Evolutionary conservation across 169 alveolate species (phyloP).

Genomic region (Miamiensis avidus): DNA sequence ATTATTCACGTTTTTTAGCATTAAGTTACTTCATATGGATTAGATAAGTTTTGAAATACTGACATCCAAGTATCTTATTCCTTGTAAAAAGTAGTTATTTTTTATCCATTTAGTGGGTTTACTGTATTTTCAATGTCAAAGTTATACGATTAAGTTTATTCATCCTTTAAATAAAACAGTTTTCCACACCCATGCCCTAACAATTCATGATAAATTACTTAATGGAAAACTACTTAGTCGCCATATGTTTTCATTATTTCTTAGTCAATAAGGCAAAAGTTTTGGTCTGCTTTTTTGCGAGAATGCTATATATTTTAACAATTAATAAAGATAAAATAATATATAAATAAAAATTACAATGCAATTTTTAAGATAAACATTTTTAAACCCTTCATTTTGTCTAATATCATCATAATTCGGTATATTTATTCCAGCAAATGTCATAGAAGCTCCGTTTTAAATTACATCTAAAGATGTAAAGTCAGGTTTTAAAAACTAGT

Average conservation of each 20-base stretch:
- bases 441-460: constrained; percentile 62
- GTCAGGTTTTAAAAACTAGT: constrained; percentile 66
- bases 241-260: constrained; percentile 42
- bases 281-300: constrained; percentile 12
- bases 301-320: no score
- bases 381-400: constrained; percentile 76
- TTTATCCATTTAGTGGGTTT: constrained; percentile 21
- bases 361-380: constrained; percentile 63
- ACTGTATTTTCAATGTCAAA: constrained; percentile 7
- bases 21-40: constrained; percentile 80
- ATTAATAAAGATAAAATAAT: no score
- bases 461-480: constrained; percentile 68
- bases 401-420: constrained; percentile 81
- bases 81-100: constrained; percentile 13
- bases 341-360: constrained; percentile 45
- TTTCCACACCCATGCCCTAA: constrained; percentile 85
- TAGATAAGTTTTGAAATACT: constrained; percentile 30
- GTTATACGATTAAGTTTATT: not conserved
- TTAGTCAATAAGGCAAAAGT: constrained; percentile 54
- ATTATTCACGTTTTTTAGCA: no score
- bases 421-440: constrained; percentile 76
- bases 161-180: constrained; percentile 38
- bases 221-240: constrained; percentile 44
- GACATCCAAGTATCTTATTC: constrained; percentile 16
- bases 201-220: constrained; percentile 76